These are phyloP conservation scores for Cryptococcus depauperatus DNA, from an alignment of 1,284 basidiomycete genomes.

Conservation along the genomic window DNA sequence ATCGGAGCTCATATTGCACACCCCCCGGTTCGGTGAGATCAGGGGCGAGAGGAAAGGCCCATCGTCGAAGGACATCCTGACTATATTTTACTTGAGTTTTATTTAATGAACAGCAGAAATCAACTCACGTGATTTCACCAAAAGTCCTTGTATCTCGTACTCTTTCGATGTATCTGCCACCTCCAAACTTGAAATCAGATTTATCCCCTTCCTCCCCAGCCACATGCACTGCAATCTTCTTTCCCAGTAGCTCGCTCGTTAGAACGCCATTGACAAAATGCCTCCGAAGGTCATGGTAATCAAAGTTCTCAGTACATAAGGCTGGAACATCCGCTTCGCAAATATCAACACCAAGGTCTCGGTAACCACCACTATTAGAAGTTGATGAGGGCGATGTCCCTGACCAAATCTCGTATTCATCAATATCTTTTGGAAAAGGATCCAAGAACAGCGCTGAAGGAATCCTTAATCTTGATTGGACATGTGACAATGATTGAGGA, in stretches of 20 bases:
- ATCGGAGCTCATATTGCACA: constrained; percentile 68
- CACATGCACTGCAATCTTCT: constrained; percentile 60
- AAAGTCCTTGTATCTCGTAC: constrained; percentile 84
- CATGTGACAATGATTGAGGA: constrained; percentile 39
- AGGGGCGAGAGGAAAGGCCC: constrained; percentile 91
- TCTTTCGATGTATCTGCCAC: constrained; percentile 75
- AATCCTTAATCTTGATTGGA: constrained; percentile 36
- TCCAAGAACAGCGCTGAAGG: constrained; percentile 46
- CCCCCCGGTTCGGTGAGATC: constrained; percentile 83
- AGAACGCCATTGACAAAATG: constrained; percentile 97
- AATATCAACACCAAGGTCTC: constrained; percentile 48
- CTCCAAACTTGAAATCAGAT: constrained; percentile 15
- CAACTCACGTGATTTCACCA: constrained; percentile 65
- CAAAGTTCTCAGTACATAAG: constrained; percentile 97
- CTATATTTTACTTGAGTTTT: constrained; percentile 45
- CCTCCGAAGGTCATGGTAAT: constrained; percentile 81
- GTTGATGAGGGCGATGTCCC: constrained; percentile 36
- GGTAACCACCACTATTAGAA: constrained; percentile 28
- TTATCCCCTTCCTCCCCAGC: constrained; percentile 19
- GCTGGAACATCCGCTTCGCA: constrained; percentile 63
- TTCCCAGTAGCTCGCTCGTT: constrained; percentile 89
- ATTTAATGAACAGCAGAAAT: neutral
- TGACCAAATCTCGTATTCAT: constrained; percentile 82
- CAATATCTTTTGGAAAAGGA: constrained; percentile 46
- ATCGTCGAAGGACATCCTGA: constrained; percentile 82